phyloP scores from a whole-genome alignment of 495 filamentous ascomycete species.

The Opeltia flavorubescens region DNA sequence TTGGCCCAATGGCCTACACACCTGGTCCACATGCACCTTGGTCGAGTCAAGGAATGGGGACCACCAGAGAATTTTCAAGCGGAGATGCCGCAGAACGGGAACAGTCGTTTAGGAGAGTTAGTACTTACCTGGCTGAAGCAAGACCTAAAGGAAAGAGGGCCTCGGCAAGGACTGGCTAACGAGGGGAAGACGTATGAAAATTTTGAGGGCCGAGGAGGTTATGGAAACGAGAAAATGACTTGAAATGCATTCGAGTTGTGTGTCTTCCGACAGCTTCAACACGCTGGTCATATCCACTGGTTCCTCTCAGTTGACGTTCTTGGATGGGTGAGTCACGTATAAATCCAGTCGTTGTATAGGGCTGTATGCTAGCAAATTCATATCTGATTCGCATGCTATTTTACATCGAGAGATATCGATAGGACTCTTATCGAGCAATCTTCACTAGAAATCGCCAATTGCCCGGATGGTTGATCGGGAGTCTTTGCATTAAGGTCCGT shows the following conservation, averaged over 20 bases:
- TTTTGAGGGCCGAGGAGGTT: slow-evolving; percentile 59
- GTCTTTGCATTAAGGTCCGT: slow-evolving; percentile 7
- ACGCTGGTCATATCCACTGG: background rate
- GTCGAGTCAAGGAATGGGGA: slow-evolving; percentile 75
- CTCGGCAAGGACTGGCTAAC: slow-evolving; percentile 43
- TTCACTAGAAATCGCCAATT: slow-evolving; percentile 70
- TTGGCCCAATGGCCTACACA: slow-evolving; percentile 87
- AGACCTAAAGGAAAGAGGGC: slow-evolving; percentile 70
- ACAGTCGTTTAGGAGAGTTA: slow-evolving; percentile 66
- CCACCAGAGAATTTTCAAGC: slow-evolving; percentile 41
- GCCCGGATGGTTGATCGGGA: slow-evolving; percentile 17
- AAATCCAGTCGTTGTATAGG: background rate
- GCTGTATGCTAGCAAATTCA: background rate
- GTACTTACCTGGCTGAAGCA: slow-evolving; percentile 78
- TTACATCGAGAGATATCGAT: slow-evolving; percentile 24
- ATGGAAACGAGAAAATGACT: slow-evolving; percentile 56
- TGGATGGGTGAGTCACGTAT: background rate
- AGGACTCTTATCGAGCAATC: slow-evolving; percentile 70
- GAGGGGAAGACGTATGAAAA: slow-evolving; percentile 60
- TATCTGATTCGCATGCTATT: background rate
- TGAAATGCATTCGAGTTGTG: slow-evolving; percentile 4
- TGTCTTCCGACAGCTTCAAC: slow-evolving; percentile 8
- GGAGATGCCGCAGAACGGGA: slow-evolving; percentile 39
- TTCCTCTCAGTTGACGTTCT: background rate
- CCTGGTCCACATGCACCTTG: slow-evolving; percentile 85